Evolutionary conservation across 306 rosid genomes (phyloP).

Genomic region (Quillaja saponaria): DNA sequence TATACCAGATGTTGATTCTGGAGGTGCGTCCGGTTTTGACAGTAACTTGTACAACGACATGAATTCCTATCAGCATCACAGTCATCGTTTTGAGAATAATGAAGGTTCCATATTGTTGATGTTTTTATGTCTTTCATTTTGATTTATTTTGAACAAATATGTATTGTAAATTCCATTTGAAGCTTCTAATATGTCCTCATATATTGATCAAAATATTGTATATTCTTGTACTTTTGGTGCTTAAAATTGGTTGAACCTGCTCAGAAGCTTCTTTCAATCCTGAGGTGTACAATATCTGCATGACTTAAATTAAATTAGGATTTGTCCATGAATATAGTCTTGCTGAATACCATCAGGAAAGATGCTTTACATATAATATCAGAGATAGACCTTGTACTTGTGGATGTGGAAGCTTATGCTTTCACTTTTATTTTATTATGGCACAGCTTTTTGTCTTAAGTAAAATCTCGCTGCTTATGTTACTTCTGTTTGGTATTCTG

Average conservation of each 20-base stretch:
- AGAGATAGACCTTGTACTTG: too few relatives aligned
- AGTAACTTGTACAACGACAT: slow-evolving; percentile 55
- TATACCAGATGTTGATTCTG: slow-evolving; percentile 63
- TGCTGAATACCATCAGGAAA: slow-evolving; percentile 10
- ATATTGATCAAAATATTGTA: not conserved
- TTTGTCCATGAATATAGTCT: not conserved
- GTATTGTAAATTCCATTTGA: not conserved
- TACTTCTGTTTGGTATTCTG: slow-evolving; percentile 2
- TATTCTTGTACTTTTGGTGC: not conserved
- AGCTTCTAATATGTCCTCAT: not conserved
- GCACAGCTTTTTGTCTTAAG: not conserved
- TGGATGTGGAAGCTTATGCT: too few relatives aligned
- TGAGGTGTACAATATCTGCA: slow-evolving; percentile 6
- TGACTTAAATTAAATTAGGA: not conserved
- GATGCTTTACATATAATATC: not conserved
- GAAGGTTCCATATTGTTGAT: slow-evolving; percentile 56
- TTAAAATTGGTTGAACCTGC: too few relatives aligned
- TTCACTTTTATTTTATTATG: slow-evolving; percentile 3
- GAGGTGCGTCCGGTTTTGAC: slow-evolving; percentile 61
- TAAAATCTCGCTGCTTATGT: not conserved
- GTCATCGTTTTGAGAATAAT: slow-evolving; percentile 56
- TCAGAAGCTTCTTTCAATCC: not conserved
- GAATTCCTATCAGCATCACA: slow-evolving; percentile 60
- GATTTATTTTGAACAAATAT: slow-evolving; percentile 17
- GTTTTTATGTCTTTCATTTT: slow-evolving; percentile 10